phyloP scores from a whole-genome alignment of 169 alveolate genomes.

The Plasmodium reichenowi region DNA sequence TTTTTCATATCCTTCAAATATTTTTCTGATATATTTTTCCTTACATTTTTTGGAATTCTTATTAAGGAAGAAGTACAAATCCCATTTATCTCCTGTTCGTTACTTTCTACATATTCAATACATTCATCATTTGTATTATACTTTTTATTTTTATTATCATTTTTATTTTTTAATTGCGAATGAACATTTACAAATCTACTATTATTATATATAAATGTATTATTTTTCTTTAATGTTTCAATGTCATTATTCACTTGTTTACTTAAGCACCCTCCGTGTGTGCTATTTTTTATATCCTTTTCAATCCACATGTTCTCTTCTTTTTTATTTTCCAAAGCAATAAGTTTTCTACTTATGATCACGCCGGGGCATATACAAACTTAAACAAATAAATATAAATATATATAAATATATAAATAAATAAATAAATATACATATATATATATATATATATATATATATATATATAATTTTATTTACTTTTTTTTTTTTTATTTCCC shows the following conservation, averaged over 20 bases:
- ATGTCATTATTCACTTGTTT: constrained; percentile 57
- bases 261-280: constrained; percentile 56
- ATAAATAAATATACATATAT: no score
- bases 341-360: neutral
- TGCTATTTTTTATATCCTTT: constrained; percentile 26
- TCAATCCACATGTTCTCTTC: constrained; percentile 50
- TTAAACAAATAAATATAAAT: no score
- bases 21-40: neutral
- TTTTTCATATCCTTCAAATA: neutral
- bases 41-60: neutral
- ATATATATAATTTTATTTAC: no score
- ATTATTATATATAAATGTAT: constrained; percentile 12
- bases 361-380: neutral
- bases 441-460: no score
- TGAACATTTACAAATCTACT: constrained; percentile 8
- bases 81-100: neutral
- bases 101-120: neutral
- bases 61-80: neutral
- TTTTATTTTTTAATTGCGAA: constrained; percentile 19
- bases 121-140: neutral
- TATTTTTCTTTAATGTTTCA: constrained; percentile 52
- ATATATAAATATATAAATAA: no score
- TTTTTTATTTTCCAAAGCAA: constrained; percentile 1
- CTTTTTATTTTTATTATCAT: neutral
- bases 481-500: no score